A percentile compares a stretch with the other conserved stretches of the same genome.
Conservation (phyloP, 768 basidiomycete species). For the Tephrocybe sp. region DNA sequence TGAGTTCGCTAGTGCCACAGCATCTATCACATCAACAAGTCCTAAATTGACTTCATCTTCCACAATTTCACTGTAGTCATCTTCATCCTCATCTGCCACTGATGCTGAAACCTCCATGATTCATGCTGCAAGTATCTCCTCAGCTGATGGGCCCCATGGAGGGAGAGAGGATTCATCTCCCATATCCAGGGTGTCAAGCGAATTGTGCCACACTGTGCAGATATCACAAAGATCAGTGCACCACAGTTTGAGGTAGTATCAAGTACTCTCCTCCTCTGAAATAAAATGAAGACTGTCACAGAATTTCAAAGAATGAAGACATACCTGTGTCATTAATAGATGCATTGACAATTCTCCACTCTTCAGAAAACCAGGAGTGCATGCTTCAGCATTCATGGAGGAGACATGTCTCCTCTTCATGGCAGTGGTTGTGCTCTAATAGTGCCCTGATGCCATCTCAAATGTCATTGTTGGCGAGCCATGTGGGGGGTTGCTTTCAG, state of each 20-base stretch:
- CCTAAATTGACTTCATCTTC: too few relatives aligned
- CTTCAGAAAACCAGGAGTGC: slow-evolving; percentile 26
- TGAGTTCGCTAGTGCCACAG: too few relatives aligned
- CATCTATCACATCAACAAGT: too few relatives aligned
- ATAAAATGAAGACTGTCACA: not conserved
- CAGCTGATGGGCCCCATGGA: not conserved
- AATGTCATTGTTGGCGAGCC: slow-evolving; percentile 28
- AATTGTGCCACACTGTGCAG: slow-evolving; percentile 3
- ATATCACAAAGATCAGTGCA: not conserved
- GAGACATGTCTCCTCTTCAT: slow-evolving; percentile 26
- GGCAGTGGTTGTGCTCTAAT: slow-evolving; percentile 24
- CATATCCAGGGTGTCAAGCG: not conserved
- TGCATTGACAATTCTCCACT: slow-evolving; percentile 20
- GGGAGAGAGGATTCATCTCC: not conserved
- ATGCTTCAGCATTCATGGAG: slow-evolving; percentile 18
- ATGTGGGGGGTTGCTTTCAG: slow-evolving; percentile 17
- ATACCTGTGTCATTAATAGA: not conserved
- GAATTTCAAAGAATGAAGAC: not conserved
- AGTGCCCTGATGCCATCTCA: slow-evolving; percentile 28
- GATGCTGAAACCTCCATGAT: too few relatives aligned
- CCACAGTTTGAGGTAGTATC: not conserved
- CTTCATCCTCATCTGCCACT: too few relatives aligned
- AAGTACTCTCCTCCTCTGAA: not conserved
- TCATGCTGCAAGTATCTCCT: not conserved
- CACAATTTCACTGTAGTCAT: too few relatives aligned